Percentiles rank a stretch among this genome's conserved stretches.
Conservation (phyloP, 1,139 yeast species). For the Blastobotrys raffinosifermentans region DNA sequence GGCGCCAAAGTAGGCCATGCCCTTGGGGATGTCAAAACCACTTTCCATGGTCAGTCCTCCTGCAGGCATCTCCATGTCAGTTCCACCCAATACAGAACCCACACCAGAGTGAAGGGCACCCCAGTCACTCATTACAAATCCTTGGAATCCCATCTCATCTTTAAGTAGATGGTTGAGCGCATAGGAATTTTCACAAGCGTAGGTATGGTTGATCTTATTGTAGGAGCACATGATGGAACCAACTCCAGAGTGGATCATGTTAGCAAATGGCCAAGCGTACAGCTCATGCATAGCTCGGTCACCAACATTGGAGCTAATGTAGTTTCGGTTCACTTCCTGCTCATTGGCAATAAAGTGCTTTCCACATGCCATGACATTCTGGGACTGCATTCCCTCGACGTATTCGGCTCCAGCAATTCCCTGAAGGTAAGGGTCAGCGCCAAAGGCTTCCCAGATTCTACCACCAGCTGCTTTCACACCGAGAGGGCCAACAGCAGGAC, state of each 20-base stretch:
- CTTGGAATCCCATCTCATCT: constrained; percentile 62
- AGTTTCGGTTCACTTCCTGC: constrained; percentile 54
- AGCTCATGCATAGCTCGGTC: constrained; percentile 61
- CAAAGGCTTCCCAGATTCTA: constrained; percentile 62
- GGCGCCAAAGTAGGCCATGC: constrained; percentile 56
- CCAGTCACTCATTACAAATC: constrained; percentile 64
- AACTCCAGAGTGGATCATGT: constrained; percentile 53
- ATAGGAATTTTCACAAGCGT: constrained; percentile 58
- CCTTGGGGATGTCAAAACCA: too few species aligned
- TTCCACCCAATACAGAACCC: constrained; percentile 51
- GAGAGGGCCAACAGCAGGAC: constrained; percentile 61
- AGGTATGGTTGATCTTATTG: constrained; percentile 52
- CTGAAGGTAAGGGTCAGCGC: constrained; percentile 57
- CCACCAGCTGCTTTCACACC: constrained; percentile 62
- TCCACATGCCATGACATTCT: constrained; percentile 51
- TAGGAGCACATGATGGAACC: constrained; percentile 61
- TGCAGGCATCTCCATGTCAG: constrained; percentile 68
- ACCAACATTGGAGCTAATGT: constrained; percentile 45
- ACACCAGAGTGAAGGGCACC: constrained; percentile 54
- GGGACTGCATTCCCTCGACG: constrained; percentile 52
- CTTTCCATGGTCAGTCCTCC: constrained; percentile 48
- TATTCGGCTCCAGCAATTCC: constrained; percentile 52
- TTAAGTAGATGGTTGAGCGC: constrained; percentile 50
- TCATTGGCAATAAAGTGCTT: constrained; percentile 57
- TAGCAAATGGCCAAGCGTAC: constrained; percentile 64